Evolutionary conservation across 2,329 filamentous ascomycete genomes (phyloP), one percentile per base, ranked within the genome.

Genomic region (Amauroascus niger): DNA sequence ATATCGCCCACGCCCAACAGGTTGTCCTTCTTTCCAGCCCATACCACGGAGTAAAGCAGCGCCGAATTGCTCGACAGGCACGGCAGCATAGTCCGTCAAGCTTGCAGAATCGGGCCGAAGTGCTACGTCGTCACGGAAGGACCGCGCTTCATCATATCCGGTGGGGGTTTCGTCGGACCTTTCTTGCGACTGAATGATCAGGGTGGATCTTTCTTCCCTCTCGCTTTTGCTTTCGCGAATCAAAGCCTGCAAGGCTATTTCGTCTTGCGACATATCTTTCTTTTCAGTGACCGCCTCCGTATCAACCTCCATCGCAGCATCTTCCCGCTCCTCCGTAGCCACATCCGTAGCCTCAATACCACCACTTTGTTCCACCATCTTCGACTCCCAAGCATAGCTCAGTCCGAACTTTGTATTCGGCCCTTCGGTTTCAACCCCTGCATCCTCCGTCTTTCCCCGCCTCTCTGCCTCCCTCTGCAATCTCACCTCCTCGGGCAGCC

Each of bases 51-150:
- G 77, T 59, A 97, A 76, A 0, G 90, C 89, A 16, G 89, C 86
- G 6, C 93, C 93, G 60, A 97, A 98, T 62, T 96, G 89, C 61
- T 96, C 91, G 14, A 97, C 88, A 0, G 93, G 91, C 57, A 95
- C 85, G 11, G 85, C 83, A 55, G 86, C 84, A 71, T 97, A 97
- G 63, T 93, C 88, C 32, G 87, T 86, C 16, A 95, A 73, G 0
- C 83, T 87, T 3, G 88, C 84, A 28, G 81, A 77, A 20, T 88
- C 86, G 1, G 88, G 89, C 0, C 88, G 84, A 24, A 79, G 74
- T 11, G 79, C 76, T 28, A 90, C 79, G 65, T 91, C 87, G 24
- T 80, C 78, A 30, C 76, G 75, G 63, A 88, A 90, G 2, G 82
- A 82, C 55, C 86, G 83, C 3, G 65, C 65, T 54, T 74, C 71